phyloP scores from a whole-genome alignment of 106 monocot species.

The Chionographis japonica region DNA sequence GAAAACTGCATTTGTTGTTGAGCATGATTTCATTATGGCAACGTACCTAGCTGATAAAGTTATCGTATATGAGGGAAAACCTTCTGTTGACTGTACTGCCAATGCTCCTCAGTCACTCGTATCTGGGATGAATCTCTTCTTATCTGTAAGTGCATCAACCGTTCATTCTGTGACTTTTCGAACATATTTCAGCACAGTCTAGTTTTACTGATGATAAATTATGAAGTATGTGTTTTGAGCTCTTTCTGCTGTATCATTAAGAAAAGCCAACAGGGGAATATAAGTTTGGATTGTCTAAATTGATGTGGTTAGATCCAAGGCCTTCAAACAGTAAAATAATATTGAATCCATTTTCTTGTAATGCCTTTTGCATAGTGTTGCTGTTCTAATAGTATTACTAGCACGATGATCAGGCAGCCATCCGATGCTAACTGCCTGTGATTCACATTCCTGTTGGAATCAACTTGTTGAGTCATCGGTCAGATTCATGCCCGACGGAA shows the following conservation, averaged over 20 bases:
- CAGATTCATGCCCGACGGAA: too few species aligned
- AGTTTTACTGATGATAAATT: background rate
- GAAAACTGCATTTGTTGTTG: conserved; percentile 98
- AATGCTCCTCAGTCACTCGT: conserved; percentile 84
- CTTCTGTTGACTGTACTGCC: conserved; percentile 82
- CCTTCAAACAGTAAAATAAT: too few species aligned
- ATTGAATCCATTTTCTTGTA: too few species aligned
- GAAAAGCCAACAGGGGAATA: too few species aligned
- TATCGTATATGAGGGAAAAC: conserved; percentile 88
- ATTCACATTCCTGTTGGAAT: too few species aligned
- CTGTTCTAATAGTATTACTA: too few species aligned
- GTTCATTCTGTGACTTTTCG: background rate
- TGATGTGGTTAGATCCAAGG: too few species aligned
- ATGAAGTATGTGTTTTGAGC: background rate
- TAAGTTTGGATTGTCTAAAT: too few species aligned
- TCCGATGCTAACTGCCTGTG: too few species aligned
- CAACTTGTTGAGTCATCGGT: too few species aligned
- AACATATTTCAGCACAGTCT: background rate
- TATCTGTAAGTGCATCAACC: conserved; percentile 61
- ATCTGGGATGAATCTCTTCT: conserved; percentile 96
- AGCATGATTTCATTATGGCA: conserved; percentile 99
- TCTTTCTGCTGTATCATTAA: background rate
- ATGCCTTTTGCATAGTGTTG: too few species aligned
- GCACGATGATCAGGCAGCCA: too few species aligned
- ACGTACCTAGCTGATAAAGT: conserved; percentile 98